Evolutionary conservation across 2,329 filamentous ascomycete genomes (phyloP).

Genomic region (Penicillium sp.): DNA sequence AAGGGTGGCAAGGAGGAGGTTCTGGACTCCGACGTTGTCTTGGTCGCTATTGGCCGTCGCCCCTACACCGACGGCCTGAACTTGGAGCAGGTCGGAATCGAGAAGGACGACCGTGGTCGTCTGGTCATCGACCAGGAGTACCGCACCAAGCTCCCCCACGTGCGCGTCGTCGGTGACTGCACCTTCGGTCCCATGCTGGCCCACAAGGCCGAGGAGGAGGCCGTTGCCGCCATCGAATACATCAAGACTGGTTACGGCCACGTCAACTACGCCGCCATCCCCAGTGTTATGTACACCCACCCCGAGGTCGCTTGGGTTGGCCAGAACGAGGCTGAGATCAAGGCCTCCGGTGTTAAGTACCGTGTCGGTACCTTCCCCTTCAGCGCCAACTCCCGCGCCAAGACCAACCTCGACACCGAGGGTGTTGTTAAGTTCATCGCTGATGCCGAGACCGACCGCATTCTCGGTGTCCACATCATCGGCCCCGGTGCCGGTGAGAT

Average conservation of each 20-base stretch:
- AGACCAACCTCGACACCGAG: slow-evolving; percentile 96
- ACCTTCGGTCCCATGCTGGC: slow-evolving; percentile 99
- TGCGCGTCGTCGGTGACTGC: slow-evolving; percentile 91
- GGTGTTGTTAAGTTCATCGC: slow-evolving; percentile 96
- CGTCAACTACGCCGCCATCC: slow-evolving; percentile 98
- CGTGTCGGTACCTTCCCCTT: slow-evolving; percentile 94
- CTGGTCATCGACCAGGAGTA: slow-evolving; percentile 98
- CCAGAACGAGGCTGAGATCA: slow-evolving; percentile 94
- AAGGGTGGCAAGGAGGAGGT: slow-evolving; percentile 96
- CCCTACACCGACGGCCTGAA: slow-evolving; percentile 91
- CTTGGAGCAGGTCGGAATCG: slow-evolving; percentile 80
- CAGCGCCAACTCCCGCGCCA: slow-evolving; percentile 95
- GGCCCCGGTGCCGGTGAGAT: slow-evolving; percentile 96
- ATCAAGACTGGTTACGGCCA: slow-evolving; percentile 97
- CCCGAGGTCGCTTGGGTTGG: slow-evolving; percentile 98
- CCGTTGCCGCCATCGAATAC: slow-evolving; percentile 89
- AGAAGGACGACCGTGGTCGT: slow-evolving; percentile 81
- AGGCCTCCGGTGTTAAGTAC: slow-evolving; percentile 86
- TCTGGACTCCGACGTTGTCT: slow-evolving; percentile 88
- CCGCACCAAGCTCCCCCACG: slow-evolving; percentile 95
- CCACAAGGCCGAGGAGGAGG: slow-evolving; percentile 99
- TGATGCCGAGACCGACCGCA: slow-evolving; percentile 92
- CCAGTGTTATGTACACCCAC: slow-evolving; percentile 99
- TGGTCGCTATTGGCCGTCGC: slow-evolving; percentile 93
- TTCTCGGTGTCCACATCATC: slow-evolving; percentile 94